phyloP scores from a whole-genome alignment of 306 rosid species.

The Amphicarpaea edgeworthii region DNA sequence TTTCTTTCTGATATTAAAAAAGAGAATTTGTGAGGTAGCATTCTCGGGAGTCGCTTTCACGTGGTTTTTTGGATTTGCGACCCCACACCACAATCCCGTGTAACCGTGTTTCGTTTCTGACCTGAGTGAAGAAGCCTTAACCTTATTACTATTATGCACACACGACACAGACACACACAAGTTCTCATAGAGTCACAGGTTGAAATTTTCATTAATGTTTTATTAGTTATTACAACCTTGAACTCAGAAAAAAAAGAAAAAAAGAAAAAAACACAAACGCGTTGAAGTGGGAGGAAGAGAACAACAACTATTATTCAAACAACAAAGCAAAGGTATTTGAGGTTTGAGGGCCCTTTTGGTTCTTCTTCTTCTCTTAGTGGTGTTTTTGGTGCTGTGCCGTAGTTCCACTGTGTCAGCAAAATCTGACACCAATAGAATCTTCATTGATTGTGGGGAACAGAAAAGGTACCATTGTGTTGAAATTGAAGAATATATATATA shows the following conservation, averaged over 20 bases:
- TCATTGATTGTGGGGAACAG: conserved; percentile 2
- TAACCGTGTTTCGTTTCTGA: conserved; percentile 54
- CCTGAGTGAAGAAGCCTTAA: conserved; percentile 43
- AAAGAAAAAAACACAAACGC: neutral
- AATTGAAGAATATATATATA: neutral
- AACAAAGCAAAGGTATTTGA: conserved; percentile 10
- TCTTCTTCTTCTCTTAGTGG: neutral
- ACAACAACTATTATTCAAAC: neutral
- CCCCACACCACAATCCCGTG: conserved; percentile 65
- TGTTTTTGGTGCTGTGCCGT: conserved; percentile 20
- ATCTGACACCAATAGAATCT: conserved; percentile 10
- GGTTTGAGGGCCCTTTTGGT: conserved; percentile 6
- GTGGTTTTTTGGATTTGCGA: conserved; percentile 45
- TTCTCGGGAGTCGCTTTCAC: conserved; percentile 54
- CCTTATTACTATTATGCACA: conserved; percentile 44
- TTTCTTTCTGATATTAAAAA: neutral
- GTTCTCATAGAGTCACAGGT: neutral
- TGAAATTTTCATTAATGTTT: conserved; percentile 30
- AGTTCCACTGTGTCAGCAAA: conserved; percentile 1
- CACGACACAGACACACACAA: neutral
- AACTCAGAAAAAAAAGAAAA: neutral
- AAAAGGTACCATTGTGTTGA: neutral
- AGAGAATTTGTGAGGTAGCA: neutral
- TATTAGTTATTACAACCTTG: conserved; percentile 3
- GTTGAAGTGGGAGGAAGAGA: conserved; percentile 12